These are phyloP conservation scores for Clarkia xantiana DNA, from an alignment of 345 rosid genomes.

Conservation along the genomic window DNA sequence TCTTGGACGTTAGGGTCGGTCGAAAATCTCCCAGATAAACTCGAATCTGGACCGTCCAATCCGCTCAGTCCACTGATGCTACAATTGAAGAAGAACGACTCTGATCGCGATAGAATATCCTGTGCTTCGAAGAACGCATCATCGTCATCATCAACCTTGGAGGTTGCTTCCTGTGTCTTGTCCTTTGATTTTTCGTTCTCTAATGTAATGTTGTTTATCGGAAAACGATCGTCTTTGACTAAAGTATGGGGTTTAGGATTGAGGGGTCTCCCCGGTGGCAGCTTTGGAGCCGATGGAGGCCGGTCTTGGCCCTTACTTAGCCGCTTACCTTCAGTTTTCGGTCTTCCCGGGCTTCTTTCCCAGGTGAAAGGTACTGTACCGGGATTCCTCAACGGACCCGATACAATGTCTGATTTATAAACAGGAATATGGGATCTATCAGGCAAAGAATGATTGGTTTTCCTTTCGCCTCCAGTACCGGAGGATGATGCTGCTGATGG, in stretches of 20 bases:
- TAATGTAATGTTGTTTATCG: not conserved
- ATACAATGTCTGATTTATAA: conserved; percentile 62
- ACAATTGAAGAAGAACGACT: conserved; percentile 14
- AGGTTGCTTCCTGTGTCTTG: not conserved
- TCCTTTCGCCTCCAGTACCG: conserved; percentile 27
- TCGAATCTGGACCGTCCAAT: conserved; percentile 19
- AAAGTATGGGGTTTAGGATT: conserved; percentile 17
- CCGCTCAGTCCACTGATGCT: conserved; percentile 14
- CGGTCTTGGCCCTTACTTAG: conserved; percentile 8
- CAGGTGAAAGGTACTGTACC: conserved; percentile 84
- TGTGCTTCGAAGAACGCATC: conserved; percentile 10
- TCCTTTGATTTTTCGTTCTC: conserved; percentile 8
- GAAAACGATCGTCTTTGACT: conserved; percentile 6
- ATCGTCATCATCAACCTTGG: conserved; percentile 8
- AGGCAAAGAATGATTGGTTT: conserved; percentile 21
- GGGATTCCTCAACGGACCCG: conserved; percentile 70
- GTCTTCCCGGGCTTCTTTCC: conserved; percentile 74
- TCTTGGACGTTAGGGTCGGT: conserved; percentile 43
- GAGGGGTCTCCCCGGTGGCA: conserved; percentile 57
- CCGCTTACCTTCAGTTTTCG: conserved; percentile 41
- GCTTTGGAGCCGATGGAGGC: conserved; percentile 46
- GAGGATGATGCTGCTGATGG: conserved; percentile 11
- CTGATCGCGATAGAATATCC: conserved; percentile 8
- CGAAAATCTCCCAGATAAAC: conserved; percentile 32
- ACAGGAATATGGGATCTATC: conserved; percentile 27